Percentiles rank a stretch among this genome's conserved stretches.
These are phyloP conservation scores for Chaetomium fimeti DNA, from an alignment of 495 filamentous ascomycete genomes.

Conservation along the genomic window DNA sequence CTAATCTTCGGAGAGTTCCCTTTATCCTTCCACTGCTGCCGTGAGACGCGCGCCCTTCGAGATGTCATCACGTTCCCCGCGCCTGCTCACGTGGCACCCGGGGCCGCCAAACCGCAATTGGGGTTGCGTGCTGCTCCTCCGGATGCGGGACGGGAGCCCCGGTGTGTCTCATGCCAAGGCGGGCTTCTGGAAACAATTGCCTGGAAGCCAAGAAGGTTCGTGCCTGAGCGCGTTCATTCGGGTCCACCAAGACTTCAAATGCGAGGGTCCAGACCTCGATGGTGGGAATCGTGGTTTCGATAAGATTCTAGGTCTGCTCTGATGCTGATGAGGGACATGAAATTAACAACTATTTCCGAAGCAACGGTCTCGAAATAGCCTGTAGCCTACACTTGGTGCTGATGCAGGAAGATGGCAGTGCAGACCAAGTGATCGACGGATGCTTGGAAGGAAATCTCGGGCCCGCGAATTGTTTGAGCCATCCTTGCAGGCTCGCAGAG, in stretches of 20 bases:
- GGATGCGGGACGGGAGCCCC: background rate
- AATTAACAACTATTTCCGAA: background rate
- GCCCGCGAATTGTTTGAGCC: background rate
- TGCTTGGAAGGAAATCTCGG: background rate
- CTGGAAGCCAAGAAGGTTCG: background rate
- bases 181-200: slow-evolving; percentile 8
- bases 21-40: too few relatives aligned
- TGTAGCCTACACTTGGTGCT: background rate
- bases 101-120: background rate
- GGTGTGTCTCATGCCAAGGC: background rate
- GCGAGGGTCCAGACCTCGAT: background rate
- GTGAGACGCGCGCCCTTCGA: slow-evolving; percentile 27
- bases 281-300: too few relatives aligned
- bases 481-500: background rate
- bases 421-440: background rate
- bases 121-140: background rate
- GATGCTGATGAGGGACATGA: too few relatives aligned
- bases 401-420: background rate
- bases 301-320: too few relatives aligned
- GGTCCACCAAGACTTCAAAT: background rate
- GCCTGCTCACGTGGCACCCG: slow-evolving; percentile 30
- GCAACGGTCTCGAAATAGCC: background rate
- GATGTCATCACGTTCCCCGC: slow-evolving; percentile 29
- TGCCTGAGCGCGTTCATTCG: background rate
- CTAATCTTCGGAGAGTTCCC: too few relatives aligned